Conservation (phyloP, 2,329 filamentous ascomycete genomes). For the Trichoderma sp. region DNA sequence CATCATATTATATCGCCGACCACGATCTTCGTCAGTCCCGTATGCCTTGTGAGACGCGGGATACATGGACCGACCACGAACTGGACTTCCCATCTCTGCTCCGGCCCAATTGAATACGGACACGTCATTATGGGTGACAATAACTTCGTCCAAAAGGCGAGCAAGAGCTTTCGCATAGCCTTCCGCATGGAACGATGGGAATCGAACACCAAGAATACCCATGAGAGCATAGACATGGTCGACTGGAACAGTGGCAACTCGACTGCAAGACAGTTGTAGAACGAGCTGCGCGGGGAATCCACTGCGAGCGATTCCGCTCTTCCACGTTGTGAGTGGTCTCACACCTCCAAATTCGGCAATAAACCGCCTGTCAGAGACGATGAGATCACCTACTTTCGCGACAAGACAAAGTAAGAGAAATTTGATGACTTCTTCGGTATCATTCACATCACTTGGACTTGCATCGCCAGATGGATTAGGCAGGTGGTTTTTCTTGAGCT, state of each 20-base stretch:
- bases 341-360: background rate
- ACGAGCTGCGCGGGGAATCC: background rate
- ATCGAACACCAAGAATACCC: slow-evolving; percentile 17
- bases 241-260: background rate
- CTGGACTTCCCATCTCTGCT: slow-evolving; percentile 11
- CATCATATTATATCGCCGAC: background rate
- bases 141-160: slow-evolving; percentile 12
- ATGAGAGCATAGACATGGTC: slow-evolving; percentile 15
- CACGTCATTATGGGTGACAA: slow-evolving; percentile 7
- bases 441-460: background rate
- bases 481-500: background rate
- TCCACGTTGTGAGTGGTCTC: background rate
- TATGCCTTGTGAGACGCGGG: slow-evolving; percentile 14
- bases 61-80: slow-evolving; percentile 20
- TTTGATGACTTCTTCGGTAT: background rate
- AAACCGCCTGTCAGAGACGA: background rate
- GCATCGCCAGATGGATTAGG: background rate
- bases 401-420: background rate
- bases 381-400: background rate
- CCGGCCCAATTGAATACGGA: slow-evolving; percentile 20
- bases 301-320: background rate
- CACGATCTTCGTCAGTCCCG: background rate
- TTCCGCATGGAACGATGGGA: slow-evolving; percentile 12
- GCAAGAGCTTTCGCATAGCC: slow-evolving; percentile 10
- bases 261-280: background rate